These are phyloP conservation scores for Erigeron philadelphicus DNA, from an alignment of 140 eudicot species.

Conservation along the genomic window DNA sequence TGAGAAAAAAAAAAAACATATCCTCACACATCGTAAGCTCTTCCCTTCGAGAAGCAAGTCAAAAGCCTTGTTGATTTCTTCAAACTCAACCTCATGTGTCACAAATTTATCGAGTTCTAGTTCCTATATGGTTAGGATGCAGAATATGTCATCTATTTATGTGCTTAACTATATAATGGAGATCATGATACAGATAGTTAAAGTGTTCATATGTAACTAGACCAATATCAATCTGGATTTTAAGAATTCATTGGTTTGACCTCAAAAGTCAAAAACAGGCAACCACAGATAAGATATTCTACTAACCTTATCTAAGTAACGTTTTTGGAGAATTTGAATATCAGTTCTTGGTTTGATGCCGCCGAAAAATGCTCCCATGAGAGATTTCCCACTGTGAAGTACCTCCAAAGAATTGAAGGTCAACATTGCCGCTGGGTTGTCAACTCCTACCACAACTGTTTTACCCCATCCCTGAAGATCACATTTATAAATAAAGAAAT, in stretches of 20 bases:
- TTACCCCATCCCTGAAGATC: slow-evolving; percentile 87
- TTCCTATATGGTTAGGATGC: slow-evolving; percentile 33
- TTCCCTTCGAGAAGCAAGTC: slow-evolving; percentile 56
- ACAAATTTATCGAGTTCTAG: slow-evolving; percentile 62
- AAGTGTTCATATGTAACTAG: not conserved
- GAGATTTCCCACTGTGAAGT: slow-evolving; percentile 46
- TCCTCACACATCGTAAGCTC: slow-evolving; percentile 68
- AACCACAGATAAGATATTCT: not conserved
- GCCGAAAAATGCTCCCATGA: slow-evolving; percentile 63
- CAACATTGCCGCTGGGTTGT: slow-evolving; percentile 48
- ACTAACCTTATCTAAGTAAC: slow-evolving; percentile 67
- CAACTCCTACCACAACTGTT: slow-evolving; percentile 66
- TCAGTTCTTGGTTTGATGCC: slow-evolving; percentile 80
- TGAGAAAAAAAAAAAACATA: too few relatives aligned
- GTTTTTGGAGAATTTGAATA: slow-evolving; percentile 50
- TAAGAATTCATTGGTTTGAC: not conserved
- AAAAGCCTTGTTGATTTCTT: slow-evolving; percentile 65
- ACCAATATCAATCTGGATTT: not conserved
- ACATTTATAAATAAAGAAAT: not conserved
- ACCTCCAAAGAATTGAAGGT: slow-evolving; percentile 46
- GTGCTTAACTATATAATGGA: too few relatives aligned
- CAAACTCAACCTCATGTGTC: slow-evolving; percentile 65
- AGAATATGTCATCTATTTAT: not conserved
- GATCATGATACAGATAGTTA: too few relatives aligned
- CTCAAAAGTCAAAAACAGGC: slow-evolving; percentile 13